Evolutionary conservation across 176 grass and related monocot species (phyloP).

Genomic region (Triticum dicoccoides): DNA sequence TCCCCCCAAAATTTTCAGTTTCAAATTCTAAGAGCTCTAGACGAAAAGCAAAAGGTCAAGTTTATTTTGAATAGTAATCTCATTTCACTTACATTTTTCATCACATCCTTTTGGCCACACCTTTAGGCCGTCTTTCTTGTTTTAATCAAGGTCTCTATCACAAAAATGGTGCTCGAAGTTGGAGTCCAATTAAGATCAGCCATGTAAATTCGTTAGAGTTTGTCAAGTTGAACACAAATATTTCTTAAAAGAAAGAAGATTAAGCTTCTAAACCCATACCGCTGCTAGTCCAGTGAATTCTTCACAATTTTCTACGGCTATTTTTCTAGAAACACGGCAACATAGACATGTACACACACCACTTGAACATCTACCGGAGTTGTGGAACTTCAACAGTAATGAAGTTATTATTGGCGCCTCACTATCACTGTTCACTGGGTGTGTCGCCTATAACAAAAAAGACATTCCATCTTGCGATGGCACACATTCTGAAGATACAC

Average conservation of each 20-base stretch:
- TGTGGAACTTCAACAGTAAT: no score
- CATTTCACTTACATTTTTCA: not conserved
- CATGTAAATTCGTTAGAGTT: not conserved
- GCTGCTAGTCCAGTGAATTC: not conserved
- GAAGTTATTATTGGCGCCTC: not conserved
- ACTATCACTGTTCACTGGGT: not conserved
- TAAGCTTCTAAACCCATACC: not conserved
- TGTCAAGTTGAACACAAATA: not conserved
- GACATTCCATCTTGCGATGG: no score
- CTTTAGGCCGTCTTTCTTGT: not conserved
- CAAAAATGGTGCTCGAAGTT: constrained; percentile 7
- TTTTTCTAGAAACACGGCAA: not conserved
- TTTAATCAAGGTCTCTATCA: constrained; percentile 2
- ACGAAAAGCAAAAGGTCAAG: not conserved
- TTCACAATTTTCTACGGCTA: not conserved
- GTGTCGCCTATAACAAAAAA: not conserved
- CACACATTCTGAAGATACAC: no score
- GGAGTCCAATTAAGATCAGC: constrained; percentile 9
- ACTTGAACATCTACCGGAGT: not conserved
- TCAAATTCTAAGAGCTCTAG: not conserved
- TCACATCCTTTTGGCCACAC: not conserved
- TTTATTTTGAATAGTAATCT: not conserved
- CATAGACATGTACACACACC: not conserved
- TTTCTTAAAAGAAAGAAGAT: not conserved
- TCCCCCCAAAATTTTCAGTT: not conserved